Conservation (phyloP, 345 rosid genomes). For the Populus pruinosa region DNA sequence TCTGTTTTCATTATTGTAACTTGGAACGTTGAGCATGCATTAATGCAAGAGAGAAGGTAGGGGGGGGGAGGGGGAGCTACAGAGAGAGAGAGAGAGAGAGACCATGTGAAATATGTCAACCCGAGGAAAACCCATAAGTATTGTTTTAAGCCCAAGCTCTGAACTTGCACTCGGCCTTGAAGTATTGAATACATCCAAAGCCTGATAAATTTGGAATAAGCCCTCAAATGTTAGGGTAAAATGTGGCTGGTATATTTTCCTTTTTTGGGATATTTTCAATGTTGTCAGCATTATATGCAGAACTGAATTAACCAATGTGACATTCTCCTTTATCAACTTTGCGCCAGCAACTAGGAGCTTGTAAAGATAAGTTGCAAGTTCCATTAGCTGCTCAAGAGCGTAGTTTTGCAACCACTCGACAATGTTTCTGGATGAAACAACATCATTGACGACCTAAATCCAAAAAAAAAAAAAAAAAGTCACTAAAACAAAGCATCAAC, state of each 20-base stretch:
- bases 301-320: conserved; percentile 34
- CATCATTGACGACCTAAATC: conserved; percentile 49
- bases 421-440: conserved; percentile 49
- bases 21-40: background rate
- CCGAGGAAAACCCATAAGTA: conserved; percentile 72
- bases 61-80: background rate
- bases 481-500: background rate
- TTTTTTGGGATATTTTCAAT: conserved; percentile 64
- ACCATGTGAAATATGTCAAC: conserved; percentile 58
- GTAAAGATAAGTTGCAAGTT: conserved; percentile 58
- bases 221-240: conserved; percentile 62
- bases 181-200: conserved; percentile 28
- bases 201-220: conserved; percentile 54
- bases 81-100: conserved; percentile 20
- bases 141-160: conserved; percentile 55
- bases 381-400: conserved; percentile 75
- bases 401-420: conserved; percentile 67
- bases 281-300: conserved; percentile 51
- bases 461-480: conserved; percentile 11
- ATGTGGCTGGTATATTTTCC: conserved; percentile 72
- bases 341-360: conserved; percentile 47
- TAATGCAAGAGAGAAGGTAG: no score
- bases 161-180: conserved; percentile 35
- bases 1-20: background rate
- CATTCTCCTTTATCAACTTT: conserved; percentile 43